Evolutionary conservation across 257 asterid species (phyloP).

Genomic region (Salvia hispanica): DNA sequence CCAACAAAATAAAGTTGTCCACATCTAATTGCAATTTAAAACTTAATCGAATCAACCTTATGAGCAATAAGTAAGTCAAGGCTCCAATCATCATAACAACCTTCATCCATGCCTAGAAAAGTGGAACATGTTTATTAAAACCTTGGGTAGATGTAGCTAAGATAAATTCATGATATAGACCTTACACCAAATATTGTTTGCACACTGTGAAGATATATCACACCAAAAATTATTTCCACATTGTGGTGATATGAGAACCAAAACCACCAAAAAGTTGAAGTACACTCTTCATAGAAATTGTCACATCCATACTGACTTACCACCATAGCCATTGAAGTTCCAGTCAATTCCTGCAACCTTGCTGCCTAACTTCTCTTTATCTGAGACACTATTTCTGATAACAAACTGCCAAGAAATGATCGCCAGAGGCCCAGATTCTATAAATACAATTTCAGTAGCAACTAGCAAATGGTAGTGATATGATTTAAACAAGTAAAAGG

Average conservation of each 20-base stretch:
- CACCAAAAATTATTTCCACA: neutral
- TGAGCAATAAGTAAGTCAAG: slow-evolving; percentile 78
- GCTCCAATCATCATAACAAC: slow-evolving; percentile 82
- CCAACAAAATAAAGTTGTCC: slow-evolving; percentile 13
- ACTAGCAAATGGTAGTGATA: slow-evolving; percentile 17
- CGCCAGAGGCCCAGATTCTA: neutral
- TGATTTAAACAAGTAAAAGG: slow-evolving; percentile 13
- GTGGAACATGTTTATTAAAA: slow-evolving; percentile 23
- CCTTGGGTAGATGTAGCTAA: slow-evolving; percentile 1
- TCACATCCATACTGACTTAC: slow-evolving; percentile 44
- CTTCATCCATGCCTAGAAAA: slow-evolving; percentile 64
- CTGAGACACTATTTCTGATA: slow-evolving; percentile 39
- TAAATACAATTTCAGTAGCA: slow-evolving; percentile 9
- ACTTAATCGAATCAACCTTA: slow-evolving; percentile 57
- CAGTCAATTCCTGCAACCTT: slow-evolving; percentile 92
- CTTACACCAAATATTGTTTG: neutral
- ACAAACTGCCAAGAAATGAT: slow-evolving; percentile 54
- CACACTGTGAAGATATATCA: slow-evolving; percentile 16
- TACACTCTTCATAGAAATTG: slow-evolving; percentile 10
- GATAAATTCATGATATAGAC: slow-evolving; percentile 18
- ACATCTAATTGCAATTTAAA: slow-evolving; percentile 10
- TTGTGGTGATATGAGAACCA: slow-evolving; percentile 19
- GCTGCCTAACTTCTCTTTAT: slow-evolving; percentile 39
- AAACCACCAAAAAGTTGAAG: neutral
- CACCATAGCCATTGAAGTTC: slow-evolving; percentile 95